phyloP scores from a whole-genome alignment of 306 rosid species.

The Malus asiatica region DNA sequence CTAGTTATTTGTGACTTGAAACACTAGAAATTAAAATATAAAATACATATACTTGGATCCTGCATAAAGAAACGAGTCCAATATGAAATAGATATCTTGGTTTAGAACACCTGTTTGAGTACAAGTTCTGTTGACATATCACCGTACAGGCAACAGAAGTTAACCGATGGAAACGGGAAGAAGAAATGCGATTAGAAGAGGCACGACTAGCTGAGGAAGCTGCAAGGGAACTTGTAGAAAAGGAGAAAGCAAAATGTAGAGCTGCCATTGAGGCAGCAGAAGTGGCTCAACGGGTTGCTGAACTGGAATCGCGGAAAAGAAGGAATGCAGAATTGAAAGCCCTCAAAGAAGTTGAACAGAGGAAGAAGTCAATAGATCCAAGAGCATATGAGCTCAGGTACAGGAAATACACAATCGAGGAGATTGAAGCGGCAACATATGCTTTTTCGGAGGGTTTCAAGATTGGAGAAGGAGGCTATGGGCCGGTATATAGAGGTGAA shows the following conservation, averaged over 20 bases:
- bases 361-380: slow-evolving; percentile 6
- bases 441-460: slow-evolving; percentile 35
- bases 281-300: slow-evolving; percentile 49
- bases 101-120: background rate
- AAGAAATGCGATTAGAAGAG: slow-evolving; percentile 50
- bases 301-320: slow-evolving; percentile 58
- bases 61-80: too few relatives aligned
- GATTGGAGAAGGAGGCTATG: slow-evolving; percentile 91
- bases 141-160: slow-evolving; percentile 52
- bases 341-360: slow-evolving; percentile 32
- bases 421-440: slow-evolving; percentile 61
- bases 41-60: too few relatives aligned
- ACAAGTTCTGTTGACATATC: background rate
- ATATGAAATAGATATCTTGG: background rate
- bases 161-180: slow-evolving; percentile 66
- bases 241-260: slow-evolving; percentile 47
- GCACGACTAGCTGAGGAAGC: slow-evolving; percentile 42
- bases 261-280: slow-evolving; percentile 67
- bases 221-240: slow-evolving; percentile 51
- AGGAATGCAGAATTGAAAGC: slow-evolving; percentile 34
- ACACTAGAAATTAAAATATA: too few relatives aligned
- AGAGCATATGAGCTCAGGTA: slow-evolving; percentile 32
- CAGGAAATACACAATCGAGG: slow-evolving; percentile 60
- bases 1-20: too few relatives aligned
- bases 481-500: slow-evolving; percentile 63